A percentile compares a stretch with the other conserved stretches of the same genome.
Evolutionary conservation across 768 basidiomycete species (phyloP).

Genomic region (Megacollybia marginata): DNA sequence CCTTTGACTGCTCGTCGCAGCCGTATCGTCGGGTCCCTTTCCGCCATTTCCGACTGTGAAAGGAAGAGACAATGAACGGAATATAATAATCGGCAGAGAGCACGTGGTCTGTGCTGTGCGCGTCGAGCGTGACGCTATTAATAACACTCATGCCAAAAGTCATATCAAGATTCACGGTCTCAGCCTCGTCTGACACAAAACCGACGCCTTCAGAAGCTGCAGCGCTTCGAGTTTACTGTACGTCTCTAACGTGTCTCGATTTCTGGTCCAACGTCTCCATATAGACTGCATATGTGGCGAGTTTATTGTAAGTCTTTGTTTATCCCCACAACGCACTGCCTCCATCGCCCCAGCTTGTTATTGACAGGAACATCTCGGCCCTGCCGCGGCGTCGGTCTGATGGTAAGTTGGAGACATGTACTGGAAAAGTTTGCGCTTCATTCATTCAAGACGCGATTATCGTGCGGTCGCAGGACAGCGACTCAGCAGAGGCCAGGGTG

Average conservation of each 20-base stretch:
- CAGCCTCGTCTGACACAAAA: constrained; percentile 79
- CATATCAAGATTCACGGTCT: constrained; percentile 81
- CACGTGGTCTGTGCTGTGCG: neutral
- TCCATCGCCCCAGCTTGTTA: constrained; percentile 52
- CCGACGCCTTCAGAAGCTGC: constrained; percentile 76
- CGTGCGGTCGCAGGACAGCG: constrained; percentile 64
- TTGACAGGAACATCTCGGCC: constrained; percentile 64
- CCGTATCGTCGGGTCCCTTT: constrained; percentile 70
- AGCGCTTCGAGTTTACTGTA: constrained; percentile 77
- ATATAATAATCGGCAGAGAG: too few species aligned
- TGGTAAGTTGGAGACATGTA: constrained; percentile 26
- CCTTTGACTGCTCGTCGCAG: constrained; percentile 80
- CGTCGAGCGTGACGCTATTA: neutral
- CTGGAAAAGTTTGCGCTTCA: too few species aligned
- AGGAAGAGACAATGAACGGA: constrained; percentile 1
- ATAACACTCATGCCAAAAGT: constrained; percentile 74
- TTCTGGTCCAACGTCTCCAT: neutral
- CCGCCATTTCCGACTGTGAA: constrained; percentile 52
- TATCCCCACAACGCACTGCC: constrained; percentile 1
- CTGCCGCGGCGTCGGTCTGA: constrained; percentile 74
- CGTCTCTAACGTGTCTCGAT: constrained; percentile 20
- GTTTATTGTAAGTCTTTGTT: constrained; percentile 57
- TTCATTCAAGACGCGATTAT: constrained; percentile 42
- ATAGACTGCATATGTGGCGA: constrained; percentile 85
- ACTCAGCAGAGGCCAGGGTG: constrained; percentile 49